Evolutionary conservation across 2,329 filamentous ascomycete species (phyloP), one percentile per base, ranked within the genome.

Genomic region (Aotearoamyces nothofagi): DNA sequence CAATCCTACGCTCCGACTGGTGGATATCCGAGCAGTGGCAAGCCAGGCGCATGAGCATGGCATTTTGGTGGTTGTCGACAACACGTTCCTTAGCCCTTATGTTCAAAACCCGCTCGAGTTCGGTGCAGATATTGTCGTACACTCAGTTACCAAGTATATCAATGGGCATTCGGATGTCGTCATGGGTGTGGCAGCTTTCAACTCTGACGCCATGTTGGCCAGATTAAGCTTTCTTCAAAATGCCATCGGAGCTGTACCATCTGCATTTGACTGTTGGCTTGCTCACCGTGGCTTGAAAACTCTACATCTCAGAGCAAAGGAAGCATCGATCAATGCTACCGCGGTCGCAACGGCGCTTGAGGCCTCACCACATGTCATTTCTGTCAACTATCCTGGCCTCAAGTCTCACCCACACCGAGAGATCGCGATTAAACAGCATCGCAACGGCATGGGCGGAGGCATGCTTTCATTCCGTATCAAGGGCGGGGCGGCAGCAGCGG

Each of bases 141-240:
- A 96, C 66, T 86, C 77, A 31, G 90, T 98, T 32, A 98, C 90
- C 24, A 98, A 98, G 61, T 98, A 96, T 60, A 96, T 98, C 61
- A 96, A 96, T 54, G 90, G 90, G 28, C 90, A 98, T 61, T 69
- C 74, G 51, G 90, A 98, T 53, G 90, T 98, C 6, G 76, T 96
- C 45, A 98, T 98, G 90, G 90, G 90, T 40, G 79, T 90, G 16
- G 87, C 84, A 26, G 90, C 90, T 28, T 92, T 92, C 69, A 96
- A 94, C 66, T 80, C 78, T 16, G 73, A 83, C 32, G 67, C 72
- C 11, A 65, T 98, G 42, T 74, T 75, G 50, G 61, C 76, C 38
- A 74, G 81, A 23, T 69, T 98, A 13, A 63, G 71, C 29, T 98
- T 96, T 65, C 68, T 98, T 22, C 90, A 98, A 54, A 98, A 98